phyloP scores from a whole-genome alignment of 1,284 basidiomycete genomes.

The Heliocybe sulcata region DNA sequence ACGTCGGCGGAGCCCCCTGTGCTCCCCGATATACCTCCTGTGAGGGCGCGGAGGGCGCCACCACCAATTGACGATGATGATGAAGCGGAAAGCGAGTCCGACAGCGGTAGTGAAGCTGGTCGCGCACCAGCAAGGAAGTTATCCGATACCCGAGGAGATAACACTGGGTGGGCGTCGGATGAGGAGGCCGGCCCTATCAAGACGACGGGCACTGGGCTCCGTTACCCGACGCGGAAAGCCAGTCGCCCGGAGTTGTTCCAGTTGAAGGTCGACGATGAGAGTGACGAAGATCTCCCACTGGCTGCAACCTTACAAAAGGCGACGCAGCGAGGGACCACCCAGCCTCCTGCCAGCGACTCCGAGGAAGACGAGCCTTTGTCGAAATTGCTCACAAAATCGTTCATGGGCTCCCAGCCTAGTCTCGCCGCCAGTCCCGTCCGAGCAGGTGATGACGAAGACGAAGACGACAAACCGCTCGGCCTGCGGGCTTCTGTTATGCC shows the following conservation, averaged over 20 bases:
- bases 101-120: constrained; percentile 30
- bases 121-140: constrained; percentile 13
- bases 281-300: constrained; percentile 74
- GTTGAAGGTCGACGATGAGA: constrained; percentile 34
- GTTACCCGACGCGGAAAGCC: constrained; percentile 29
- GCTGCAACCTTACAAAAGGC: constrained; percentile 50
- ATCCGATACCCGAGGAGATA: not conserved
- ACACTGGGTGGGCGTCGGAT: constrained; percentile 34
- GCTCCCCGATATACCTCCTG: constrained; percentile 47
- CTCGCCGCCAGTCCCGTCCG: constrained; percentile 4
- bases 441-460: constrained; percentile 58
- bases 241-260: constrained; percentile 10
- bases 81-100: constrained; percentile 43
- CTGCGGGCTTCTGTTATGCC: constrained; percentile 46
- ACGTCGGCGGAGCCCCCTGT: constrained; percentile 39
- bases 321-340: constrained; percentile 30
- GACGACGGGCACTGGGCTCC: constrained; percentile 46
- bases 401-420: constrained; percentile 21
- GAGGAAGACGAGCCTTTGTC: constrained; percentile 74
- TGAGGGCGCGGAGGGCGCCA: constrained; percentile 26
- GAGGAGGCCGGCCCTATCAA: constrained; percentile 42
- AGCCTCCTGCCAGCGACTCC: constrained; percentile 36
- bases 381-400: constrained; percentile 48
- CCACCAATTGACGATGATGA: constrained; percentile 37
- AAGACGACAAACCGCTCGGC: constrained; percentile 65